A percentile compares a stretch with the other conserved stretches of the same genome.
Conservation (phyloP, 139 green algal species). For the Closterium sp. region DNA sequence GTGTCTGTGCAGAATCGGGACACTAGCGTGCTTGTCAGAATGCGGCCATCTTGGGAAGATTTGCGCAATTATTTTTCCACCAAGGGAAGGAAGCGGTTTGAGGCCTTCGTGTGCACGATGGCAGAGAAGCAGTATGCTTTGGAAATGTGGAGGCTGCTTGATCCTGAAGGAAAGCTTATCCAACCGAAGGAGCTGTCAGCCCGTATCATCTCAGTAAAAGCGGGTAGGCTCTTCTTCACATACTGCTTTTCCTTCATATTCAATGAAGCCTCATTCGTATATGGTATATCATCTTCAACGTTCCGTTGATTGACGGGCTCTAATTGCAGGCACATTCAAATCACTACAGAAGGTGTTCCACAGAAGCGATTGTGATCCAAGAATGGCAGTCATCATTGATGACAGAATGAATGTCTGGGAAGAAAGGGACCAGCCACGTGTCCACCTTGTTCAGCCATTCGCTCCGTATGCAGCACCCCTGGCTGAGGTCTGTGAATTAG, state of each 20-base stretch:
- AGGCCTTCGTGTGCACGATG: slow-evolving; percentile 56
- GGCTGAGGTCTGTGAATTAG: slow-evolving; percentile 6
- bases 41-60: slow-evolving; percentile 48
- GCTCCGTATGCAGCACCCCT: slow-evolving; percentile 45
- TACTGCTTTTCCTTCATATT: neutral
- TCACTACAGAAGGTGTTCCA: slow-evolving; percentile 35
- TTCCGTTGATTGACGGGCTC: neutral
- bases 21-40: slow-evolving; percentile 42
- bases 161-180: slow-evolving; percentile 45
- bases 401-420: slow-evolving; percentile 55
- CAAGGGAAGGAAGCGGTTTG: slow-evolving; percentile 42
- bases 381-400: slow-evolving; percentile 51
- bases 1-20: slow-evolving; percentile 33
- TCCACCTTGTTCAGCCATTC: slow-evolving; percentile 44
- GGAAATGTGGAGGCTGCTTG: slow-evolving; percentile 56
- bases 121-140: slow-evolving; percentile 51
- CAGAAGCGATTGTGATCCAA: slow-evolving; percentile 13
- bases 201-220: slow-evolving; percentile 39
- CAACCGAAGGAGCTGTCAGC: slow-evolving; percentile 7
- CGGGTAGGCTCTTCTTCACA: neutral
- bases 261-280: neutral
- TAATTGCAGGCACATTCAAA: slow-evolving; percentile 39
- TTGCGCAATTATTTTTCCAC: slow-evolving; percentile 29
- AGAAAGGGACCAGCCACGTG: slow-evolving; percentile 37
- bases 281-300: neutral